Evolutionary conservation across 2,329 filamentous ascomycete genomes (phyloP).

Genomic region (Ascochyta rabiei): DNA sequence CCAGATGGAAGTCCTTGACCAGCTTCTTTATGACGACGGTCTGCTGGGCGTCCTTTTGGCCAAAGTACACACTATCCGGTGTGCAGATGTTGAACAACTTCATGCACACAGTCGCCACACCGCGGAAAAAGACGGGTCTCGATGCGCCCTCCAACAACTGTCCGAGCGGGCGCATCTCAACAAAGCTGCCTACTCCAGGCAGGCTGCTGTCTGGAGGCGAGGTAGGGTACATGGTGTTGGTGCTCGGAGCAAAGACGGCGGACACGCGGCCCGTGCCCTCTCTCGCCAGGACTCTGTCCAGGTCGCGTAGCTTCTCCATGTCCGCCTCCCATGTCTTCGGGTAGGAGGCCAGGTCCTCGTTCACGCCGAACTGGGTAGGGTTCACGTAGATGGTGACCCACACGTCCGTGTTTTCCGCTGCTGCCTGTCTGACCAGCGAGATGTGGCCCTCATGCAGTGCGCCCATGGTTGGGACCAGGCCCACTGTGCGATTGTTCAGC

Average conservation of each 20-base stretch:
- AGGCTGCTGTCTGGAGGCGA: slow-evolving; percentile 75
- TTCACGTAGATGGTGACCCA: slow-evolving; percentile 96
- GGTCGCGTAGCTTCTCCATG: slow-evolving; percentile 65
- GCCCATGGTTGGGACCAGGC: slow-evolving; percentile 96
- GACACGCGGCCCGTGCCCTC: slow-evolving; percentile 67
- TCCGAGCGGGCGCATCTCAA: slow-evolving; percentile 85
- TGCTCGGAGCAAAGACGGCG: slow-evolving; percentile 85
- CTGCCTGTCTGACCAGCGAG: slow-evolving; percentile 82
- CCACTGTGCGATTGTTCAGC: slow-evolving; percentile 73
- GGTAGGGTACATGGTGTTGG: slow-evolving; percentile 84
- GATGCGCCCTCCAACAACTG: slow-evolving; percentile 82
- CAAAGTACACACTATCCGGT: slow-evolving; percentile 85
- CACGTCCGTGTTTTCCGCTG: slow-evolving; percentile 81
- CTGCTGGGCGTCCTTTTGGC: slow-evolving; percentile 97
- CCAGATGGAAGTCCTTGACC: slow-evolving; percentile 85
- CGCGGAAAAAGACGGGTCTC: slow-evolving; percentile 92
- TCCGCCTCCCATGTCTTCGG: slow-evolving; percentile 89
- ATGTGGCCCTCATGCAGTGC: slow-evolving; percentile 93
- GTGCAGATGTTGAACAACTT: slow-evolving; percentile 86
- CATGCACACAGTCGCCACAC: slow-evolving; percentile 95
- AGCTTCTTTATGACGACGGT: slow-evolving; percentile 86
- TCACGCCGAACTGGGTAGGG: slow-evolving; percentile 90
- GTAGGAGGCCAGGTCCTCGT: slow-evolving; percentile 87
- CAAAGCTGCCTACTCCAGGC: slow-evolving; percentile 82
- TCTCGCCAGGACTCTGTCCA: slow-evolving; percentile 74